These are phyloP conservation scores for Dalbergia oliveri DNA, from an alignment of 306 rosid species.

Conservation along the genomic window DNA sequence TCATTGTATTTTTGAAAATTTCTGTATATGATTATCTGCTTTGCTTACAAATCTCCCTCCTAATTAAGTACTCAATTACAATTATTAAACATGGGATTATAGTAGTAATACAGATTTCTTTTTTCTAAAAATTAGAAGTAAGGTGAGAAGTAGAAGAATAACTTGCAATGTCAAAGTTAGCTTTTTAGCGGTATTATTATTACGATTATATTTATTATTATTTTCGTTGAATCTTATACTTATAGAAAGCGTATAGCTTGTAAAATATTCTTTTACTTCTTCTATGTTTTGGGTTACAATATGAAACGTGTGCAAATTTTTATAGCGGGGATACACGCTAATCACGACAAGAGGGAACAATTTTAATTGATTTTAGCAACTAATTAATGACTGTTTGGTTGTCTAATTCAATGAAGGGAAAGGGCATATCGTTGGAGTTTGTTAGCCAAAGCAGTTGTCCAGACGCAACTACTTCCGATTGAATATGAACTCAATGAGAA, in stretches of 20 bases:
- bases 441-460: conserved; percentile 19
- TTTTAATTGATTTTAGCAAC: conserved; percentile 7
- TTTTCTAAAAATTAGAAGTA: background rate
- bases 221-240: no score
- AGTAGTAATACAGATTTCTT: background rate
- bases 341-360: background rate
- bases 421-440: conserved; percentile 4
- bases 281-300: background rate
- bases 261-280: background rate
- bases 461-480: background rate
- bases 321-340: background rate
- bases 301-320: background rate
- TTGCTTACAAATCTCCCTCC: background rate
- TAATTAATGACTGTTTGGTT: background rate
- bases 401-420: background rate
- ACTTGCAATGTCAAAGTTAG: background rate
- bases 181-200: background rate
- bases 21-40: conserved; percentile 10
- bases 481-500: conserved; percentile 12
- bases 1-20: background rate
- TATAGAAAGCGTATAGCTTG: background rate
- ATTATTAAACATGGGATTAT: background rate
- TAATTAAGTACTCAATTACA: background rate
- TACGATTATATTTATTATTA: no score
- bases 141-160: background rate